Percentiles rank a stretch among this genome's conserved stretches.
These are phyloP conservation scores for Debaryomyces fabryi DNA, from an alignment of 1,139 yeast genomes.

Conservation along the genomic window DNA sequence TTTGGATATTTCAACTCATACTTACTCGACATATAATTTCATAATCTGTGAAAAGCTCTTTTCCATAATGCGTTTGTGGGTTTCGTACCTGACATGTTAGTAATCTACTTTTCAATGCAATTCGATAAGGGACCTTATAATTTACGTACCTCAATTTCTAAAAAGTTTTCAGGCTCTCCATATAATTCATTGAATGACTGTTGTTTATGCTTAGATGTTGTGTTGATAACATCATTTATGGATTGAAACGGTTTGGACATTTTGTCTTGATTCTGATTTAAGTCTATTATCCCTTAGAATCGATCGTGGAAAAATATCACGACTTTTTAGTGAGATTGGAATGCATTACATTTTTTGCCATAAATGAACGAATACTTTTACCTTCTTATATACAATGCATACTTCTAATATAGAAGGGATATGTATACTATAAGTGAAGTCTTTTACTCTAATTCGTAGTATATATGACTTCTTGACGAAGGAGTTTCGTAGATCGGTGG, in stretches of 20 bases:
- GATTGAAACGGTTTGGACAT: conserved; percentile 52
- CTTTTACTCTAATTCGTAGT: too few relatives aligned
- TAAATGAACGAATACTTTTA: not conserved
- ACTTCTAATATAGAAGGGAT: not conserved
- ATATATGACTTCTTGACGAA: too few relatives aligned
- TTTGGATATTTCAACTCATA: conserved; percentile 8
- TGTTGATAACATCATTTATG: conserved; percentile 46
- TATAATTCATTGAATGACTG: conserved; percentile 83
- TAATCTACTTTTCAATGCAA: not conserved
- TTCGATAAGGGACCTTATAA: not conserved
- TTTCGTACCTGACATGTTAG: conserved; percentile 48
- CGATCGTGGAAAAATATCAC: not conserved
- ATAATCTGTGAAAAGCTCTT: conserved; percentile 83
- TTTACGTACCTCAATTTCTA: conserved; percentile 76
- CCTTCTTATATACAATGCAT: not conserved
- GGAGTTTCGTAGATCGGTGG: not conserved
- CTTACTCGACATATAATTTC: conserved; percentile 77
- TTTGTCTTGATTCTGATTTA: not conserved
- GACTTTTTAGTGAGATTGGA: not conserved
- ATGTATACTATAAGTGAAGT: too few relatives aligned
- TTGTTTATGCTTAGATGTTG: conserved; percentile 44
- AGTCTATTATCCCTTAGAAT: not conserved
- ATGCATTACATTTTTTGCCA: not conserved
- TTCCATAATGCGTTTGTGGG: conserved; percentile 82
- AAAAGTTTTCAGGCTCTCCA: conserved; percentile 92